phyloP scores from a whole-genome alignment of 78 protist genomes.

The Dictyostelium discoideum region dicty_2.7 NC_007089.4:4517001-4517500 shows the following conservation, averaged over 20 bases:
- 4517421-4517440: no score
- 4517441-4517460: no score
- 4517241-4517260: not conserved
- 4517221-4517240: not conserved
- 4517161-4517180: not conserved
- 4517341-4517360: not conserved
- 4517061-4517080: not conserved
- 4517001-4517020: no score
- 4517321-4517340: no score
- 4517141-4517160: not conserved
- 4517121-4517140: not conserved
- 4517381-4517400: not conserved
- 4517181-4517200: not conserved
- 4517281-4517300: conserved; percentile 69
- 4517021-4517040: conserved; percentile 24
- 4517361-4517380: no score
- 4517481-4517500: no score
- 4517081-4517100: conserved; percentile 63
- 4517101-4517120: conserved; percentile 12
- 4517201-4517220: conserved; percentile 2
- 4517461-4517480: no score
- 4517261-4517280: conserved; percentile 46
- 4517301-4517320: not conserved
- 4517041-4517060: not conserved
- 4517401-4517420: no score